A percentile compares a stretch with the other conserved stretches of the same genome.
Evolutionary conservation across 1,139 yeast species (phyloP).

Genomic region (Zhuliangozyma parablackwelliae): DNA sequence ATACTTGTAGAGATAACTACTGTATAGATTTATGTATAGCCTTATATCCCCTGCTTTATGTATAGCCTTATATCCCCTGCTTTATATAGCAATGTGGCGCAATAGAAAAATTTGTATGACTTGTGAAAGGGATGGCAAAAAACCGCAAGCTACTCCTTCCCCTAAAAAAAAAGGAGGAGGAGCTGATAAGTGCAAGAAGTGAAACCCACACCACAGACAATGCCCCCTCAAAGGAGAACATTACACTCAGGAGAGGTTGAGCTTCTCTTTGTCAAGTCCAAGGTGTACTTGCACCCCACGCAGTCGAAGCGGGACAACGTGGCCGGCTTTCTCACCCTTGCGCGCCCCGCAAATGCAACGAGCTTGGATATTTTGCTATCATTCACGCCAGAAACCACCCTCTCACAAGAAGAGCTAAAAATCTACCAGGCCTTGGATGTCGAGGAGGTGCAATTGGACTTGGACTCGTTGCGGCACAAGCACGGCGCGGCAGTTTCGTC

Average conservation of each 20-base stretch:
- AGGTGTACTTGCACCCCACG: slow-evolving; percentile 81
- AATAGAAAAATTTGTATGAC: background rate
- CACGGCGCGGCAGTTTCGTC: slow-evolving; percentile 10
- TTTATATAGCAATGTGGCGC: no score
- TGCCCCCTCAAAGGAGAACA: background rate
- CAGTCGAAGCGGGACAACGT: slow-evolving; percentile 69
- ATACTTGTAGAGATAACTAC: slow-evolving; percentile 46
- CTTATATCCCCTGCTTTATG: background rate
- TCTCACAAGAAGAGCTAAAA: slow-evolving; percentile 43
- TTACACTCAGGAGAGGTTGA: slow-evolving; percentile 26
- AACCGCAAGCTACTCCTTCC: no score
- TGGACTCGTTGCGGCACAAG: slow-evolving; percentile 13
- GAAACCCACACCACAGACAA: no score
- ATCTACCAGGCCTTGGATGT: slow-evolving; percentile 53
- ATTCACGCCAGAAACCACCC: slow-evolving; percentile 70
- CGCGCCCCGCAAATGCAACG: slow-evolving; percentile 49
- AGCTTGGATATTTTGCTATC: slow-evolving; percentile 61
- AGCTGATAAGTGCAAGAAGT: background rate
- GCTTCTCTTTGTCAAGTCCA: slow-evolving; percentile 55
- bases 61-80: background rate
- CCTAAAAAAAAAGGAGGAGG: no score
- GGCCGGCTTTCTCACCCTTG: slow-evolving; percentile 67
- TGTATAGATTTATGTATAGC: background rate
- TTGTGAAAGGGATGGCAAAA: background rate
- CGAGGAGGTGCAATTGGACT: slow-evolving; percentile 22